Percentiles rank a stretch among this genome's conserved stretches.
Evolutionary conservation across 441 rosid species (phyloP).

Genomic region (Pelargonium myrrhifolium): DNA sequence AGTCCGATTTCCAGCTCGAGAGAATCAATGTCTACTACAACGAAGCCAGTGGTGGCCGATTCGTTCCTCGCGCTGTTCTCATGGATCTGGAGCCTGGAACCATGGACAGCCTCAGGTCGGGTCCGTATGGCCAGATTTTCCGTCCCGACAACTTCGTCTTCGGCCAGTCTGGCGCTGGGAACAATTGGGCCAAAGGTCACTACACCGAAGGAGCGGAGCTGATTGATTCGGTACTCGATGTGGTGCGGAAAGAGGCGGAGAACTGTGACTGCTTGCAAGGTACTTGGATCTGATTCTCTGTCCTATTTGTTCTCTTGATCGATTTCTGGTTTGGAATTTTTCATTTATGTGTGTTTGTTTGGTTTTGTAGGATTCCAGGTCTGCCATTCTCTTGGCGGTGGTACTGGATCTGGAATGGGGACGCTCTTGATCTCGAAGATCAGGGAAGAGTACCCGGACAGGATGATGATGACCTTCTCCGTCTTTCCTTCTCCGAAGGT

Average conservation of each 20-base stretch:
- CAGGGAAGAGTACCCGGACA: conserved; percentile 68
- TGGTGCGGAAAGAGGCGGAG: conserved; percentile 44
- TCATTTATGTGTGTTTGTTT: neutral
- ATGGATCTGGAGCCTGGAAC: conserved; percentile 58
- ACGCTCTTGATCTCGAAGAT: conserved; percentile 74
- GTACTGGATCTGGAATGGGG: conserved; percentile 46
- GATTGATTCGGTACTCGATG: conserved; percentile 68
- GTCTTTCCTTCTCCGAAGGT: conserved; percentile 79
- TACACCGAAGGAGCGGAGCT: conserved; percentile 57
- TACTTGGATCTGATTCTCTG: neutral
- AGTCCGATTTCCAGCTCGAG: conserved; percentile 42
- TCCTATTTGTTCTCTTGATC: neutral
- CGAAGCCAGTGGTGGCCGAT: conserved; percentile 47
- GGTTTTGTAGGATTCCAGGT: conserved; percentile 56
- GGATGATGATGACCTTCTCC: conserved; percentile 72
- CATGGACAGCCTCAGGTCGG: conserved; percentile 50
- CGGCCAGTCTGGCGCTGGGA: conserved; percentile 53
- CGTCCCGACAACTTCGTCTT: conserved; percentile 42
- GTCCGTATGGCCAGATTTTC: conserved; percentile 46
- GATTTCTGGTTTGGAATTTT: neutral
- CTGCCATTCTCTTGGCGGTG: conserved; percentile 47
- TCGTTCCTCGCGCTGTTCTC: conserved; percentile 48
- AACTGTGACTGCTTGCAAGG: conserved; percentile 29
- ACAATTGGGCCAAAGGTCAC: conserved; percentile 55
- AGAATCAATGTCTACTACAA: conserved; percentile 52